Evolutionary conservation across 345 rosid genomes (phyloP), one percentile per base, ranked within the genome.

Genomic region (Balakata baccata): DNA sequence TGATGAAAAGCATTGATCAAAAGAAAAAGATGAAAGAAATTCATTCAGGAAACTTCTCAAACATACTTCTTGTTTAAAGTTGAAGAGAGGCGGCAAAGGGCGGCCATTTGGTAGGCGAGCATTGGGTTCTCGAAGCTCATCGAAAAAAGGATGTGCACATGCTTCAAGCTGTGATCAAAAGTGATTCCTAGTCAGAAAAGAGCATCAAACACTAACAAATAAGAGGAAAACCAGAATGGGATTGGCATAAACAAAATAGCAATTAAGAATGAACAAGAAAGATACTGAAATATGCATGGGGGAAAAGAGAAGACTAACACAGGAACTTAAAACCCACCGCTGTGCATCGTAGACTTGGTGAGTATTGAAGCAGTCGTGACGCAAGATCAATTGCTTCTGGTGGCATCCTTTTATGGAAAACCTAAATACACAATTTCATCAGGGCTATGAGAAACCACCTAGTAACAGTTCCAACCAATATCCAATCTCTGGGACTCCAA

Each of bases 41-140:
- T 4, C 20, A 6, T 16, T 5, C 11, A 58, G 22, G 41, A 49
- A 69, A 39, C 47, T 29, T 76, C 34, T 23, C 18, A 77, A 66
- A 56, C 85, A 47, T 88, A 87, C 91, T 63, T 91, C 95, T 62
- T 87, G 95, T 74, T 87, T 80, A 45, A 80, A 80, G 70, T 80
- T 75, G 77, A 80, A 80, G 45, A 80, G 79, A 17, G 74, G 58
- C 47, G 82, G 82, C 34, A 80, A 63, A 7, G 77, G 47, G 11
- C 82, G 82, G 53, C 79, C 76, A 72, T 75, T 80, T 37, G 82
- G 79, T 38, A 80, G 56, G 61, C 82, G 82, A 49, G 68, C 68
- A 67, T 80, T 80, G 11, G 79, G 82, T 62, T 80, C 82, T 37
- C 82, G 75, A 53, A 80, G 82, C 69, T 80, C 82, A 75, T 80